Conservation (phyloP, 2,329 filamentous ascomycete genomes). For the Elsinoe batatas region DNA sequence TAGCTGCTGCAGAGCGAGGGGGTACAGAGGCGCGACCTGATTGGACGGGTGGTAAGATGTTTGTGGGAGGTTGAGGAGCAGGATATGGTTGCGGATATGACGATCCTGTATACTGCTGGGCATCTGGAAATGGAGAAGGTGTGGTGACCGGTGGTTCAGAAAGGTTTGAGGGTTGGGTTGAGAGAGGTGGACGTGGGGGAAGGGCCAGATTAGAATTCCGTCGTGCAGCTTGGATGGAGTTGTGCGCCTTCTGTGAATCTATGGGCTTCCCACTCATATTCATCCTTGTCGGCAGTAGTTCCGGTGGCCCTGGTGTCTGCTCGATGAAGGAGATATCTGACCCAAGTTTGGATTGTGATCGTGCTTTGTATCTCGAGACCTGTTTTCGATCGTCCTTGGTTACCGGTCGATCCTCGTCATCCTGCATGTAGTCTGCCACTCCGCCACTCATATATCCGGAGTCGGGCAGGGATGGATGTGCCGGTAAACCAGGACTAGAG, state of each 20-base stretch:
- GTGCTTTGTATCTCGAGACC: slow-evolving; percentile 26
- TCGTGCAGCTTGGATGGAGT: slow-evolving; percentile 20
- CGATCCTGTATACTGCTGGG: not conserved
- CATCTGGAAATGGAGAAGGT: not conserved
- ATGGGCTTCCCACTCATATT: slow-evolving; percentile 13
- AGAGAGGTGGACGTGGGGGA: slow-evolving; percentile 21
- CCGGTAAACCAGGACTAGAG: slow-evolving; percentile 65
- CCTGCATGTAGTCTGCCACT: slow-evolving; percentile 58
- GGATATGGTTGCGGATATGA: slow-evolving; percentile 15
- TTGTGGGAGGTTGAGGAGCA: slow-evolving; percentile 14
- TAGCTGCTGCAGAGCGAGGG: slow-evolving; percentile 23
- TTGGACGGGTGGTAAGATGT: slow-evolving; percentile 16
- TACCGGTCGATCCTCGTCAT: slow-evolving; percentile 32
- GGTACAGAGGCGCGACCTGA: slow-evolving; percentile 22
- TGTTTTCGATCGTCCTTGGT: slow-evolving; percentile 30
- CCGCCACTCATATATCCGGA: slow-evolving; percentile 81
- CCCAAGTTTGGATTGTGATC: slow-evolving; percentile 11
- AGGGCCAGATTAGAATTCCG: slow-evolving; percentile 27
- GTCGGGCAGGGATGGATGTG: slow-evolving; percentile 40
- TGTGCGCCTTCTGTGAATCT: slow-evolving; percentile 15
- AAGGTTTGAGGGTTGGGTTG: not conserved
- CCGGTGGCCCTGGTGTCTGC: slow-evolving; percentile 32
- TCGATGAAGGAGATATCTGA: slow-evolving; percentile 27
- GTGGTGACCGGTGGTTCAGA: not conserved
- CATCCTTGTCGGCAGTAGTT: slow-evolving; percentile 29